Conservation (phyloP, 225 moss, liverwort and hornwort species). For the Marchantia paleacea region DNA sequence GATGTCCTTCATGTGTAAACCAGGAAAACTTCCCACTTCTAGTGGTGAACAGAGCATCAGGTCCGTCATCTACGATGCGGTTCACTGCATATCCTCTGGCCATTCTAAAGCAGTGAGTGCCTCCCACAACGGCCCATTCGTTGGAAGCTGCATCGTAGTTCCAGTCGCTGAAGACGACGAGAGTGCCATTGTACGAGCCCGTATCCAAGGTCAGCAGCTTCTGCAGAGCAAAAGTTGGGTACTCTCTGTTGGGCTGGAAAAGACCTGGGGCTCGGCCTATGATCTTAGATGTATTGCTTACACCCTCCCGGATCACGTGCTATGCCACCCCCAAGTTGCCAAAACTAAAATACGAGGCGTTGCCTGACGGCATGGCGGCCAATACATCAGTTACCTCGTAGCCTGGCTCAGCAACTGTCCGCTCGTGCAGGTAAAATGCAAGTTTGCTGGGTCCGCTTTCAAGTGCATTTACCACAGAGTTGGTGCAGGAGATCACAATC, state of each 20-base stretch:
- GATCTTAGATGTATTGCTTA: neutral
- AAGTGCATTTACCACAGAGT: too few species aligned
- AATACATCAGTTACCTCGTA: neutral
- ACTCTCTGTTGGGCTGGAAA: neutral
- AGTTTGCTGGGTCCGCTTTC: neutral
- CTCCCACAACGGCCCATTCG: neutral
- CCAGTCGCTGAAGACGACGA: neutral
- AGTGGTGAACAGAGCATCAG: neutral
- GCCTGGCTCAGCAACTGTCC: neutral
- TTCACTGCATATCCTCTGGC: neutral
- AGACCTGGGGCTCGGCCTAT: neutral
- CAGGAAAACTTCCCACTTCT: neutral
- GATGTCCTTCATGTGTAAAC: too few species aligned
- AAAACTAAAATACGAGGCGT: neutral
- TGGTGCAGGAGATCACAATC: too few species aligned
- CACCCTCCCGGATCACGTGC: neutral
- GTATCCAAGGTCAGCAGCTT: neutral
- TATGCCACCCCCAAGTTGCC: neutral
- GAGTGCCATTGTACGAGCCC: neutral
- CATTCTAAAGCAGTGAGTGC: neutral
- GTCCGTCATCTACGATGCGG: neutral
- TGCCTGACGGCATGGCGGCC: neutral
- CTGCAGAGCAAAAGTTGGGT: neutral
- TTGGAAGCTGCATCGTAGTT: neutral
- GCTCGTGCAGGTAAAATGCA: neutral